phyloP scores from a whole-genome alignment of 306 rosid genomes.

The Delonix regia region DNA sequence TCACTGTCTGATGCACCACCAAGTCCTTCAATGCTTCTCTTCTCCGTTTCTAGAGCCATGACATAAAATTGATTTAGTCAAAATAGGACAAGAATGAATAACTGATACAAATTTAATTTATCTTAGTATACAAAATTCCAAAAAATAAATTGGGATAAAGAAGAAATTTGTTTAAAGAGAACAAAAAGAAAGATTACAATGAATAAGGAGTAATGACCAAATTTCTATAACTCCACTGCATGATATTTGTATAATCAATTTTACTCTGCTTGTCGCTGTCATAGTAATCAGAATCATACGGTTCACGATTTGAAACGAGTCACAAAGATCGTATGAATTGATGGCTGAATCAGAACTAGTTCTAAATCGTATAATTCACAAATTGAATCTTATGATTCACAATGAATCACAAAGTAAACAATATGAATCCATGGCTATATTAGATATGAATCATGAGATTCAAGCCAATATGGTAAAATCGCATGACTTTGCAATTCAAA shows the following conservation, averaged over 20 bases:
- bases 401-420: too few relatives aligned
- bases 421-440: too few relatives aligned
- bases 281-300: too few relatives aligned
- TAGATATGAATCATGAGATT: too few relatives aligned
- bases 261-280: neutral
- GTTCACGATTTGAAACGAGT: too few relatives aligned
- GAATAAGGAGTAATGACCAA: neutral
- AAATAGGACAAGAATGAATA: neutral
- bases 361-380: too few relatives aligned
- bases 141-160: neutral
- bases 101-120: conserved; percentile 10
- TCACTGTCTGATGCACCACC: conserved; percentile 71
- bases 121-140: neutral
- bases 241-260: neutral
- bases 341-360: too few relatives aligned
- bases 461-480: too few relatives aligned
- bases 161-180: conserved; percentile 12
- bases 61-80: conserved; percentile 31
- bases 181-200: neutral
- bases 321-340: too few relatives aligned
- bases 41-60: conserved; percentile 71
- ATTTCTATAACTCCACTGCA: neutral
- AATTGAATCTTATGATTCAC: too few relatives aligned
- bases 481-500: too few relatives aligned
- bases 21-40: conserved; percentile 56